Evolutionary conservation across 129 eudicot species (phyloP).

Genomic region (Rutidosis leptorrhynchoides): DNA sequence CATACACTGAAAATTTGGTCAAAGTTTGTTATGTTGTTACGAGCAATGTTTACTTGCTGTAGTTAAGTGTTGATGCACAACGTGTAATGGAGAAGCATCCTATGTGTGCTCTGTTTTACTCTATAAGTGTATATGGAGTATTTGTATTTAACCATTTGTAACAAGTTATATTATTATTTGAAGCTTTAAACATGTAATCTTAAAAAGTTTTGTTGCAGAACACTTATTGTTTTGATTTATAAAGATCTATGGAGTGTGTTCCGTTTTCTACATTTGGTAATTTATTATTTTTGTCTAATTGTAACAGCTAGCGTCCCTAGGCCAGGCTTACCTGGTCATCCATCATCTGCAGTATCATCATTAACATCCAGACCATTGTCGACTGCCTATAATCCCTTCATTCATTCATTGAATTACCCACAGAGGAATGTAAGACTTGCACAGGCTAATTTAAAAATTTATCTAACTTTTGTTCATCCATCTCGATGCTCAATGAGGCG

Average conservation of each 20-base stretch:
- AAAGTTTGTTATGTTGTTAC: not conserved
- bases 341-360: constrained; percentile 38
- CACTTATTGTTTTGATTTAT: not conserved
- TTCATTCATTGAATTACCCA: constrained; percentile 37
- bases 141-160: not conserved
- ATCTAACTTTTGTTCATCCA: not conserved
- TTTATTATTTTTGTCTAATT: not conserved
- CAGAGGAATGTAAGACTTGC: constrained; percentile 54
- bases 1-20: not conserved
- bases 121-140: not conserved
- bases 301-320: constrained; percentile 27
- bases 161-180: not conserved
- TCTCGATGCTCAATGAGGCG: constrained; percentile 2
- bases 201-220: not conserved
- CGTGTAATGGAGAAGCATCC: not conserved
- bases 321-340: constrained; percentile 46
- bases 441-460: not conserved
- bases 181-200: not conserved
- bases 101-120: not conserved
- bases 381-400: constrained; percentile 34
- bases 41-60: not conserved
- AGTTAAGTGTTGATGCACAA: not conserved
- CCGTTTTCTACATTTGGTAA: not conserved
- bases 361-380: constrained; percentile 30
- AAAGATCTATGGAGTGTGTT: not conserved